Base-by-base conservation (phyloP, 495 filamentous ascomycete species). In the Neurospora sp. region DNA sequence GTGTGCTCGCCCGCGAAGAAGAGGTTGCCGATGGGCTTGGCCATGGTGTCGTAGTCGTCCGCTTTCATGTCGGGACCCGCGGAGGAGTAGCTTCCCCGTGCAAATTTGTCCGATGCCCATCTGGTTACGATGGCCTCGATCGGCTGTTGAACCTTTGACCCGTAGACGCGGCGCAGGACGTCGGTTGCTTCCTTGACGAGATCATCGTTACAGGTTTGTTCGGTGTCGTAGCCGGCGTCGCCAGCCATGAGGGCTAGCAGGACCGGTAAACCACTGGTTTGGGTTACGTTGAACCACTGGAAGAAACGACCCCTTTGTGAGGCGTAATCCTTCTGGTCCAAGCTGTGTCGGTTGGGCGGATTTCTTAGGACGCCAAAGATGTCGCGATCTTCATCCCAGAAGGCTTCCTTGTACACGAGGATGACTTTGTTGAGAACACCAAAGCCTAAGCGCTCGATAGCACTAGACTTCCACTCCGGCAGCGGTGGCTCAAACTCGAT, bases 1-100 rank as follows among this genome's bases (percentile, higher is more conserved):
- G 96, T 98, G 46, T 96, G 95, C 83, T 99, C 96, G 35, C 96
- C 96, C 5, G 96, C 96, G 82, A 99, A 99, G 84, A 95, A 94
- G 20, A 99, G 84, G 73, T 96, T 97, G 44, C 93, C 93, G 69
- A 97, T 84, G 3, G 90, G 83, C 75, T 87, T 83, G n/a, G 96
- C 94, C 93, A 98, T 97, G 23, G 89, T 83, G 79, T 98, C 93
- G 81, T 98, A 98, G 81, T 99, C 96, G 59, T 93, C 93, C 2
- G 92, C 90, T 31, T 88, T 88, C 77, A 96, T 91, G 44, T 89
- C 84, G 5, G 93, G 89, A 6, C 92, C 94, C 1, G 97, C 92
- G 76, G 93, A 99, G 4, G 96, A 98, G 81, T 98, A 99, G 77
- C 90, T 97, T 42, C 96, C 96, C 41, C 91, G 87, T 8, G 95